Conservation (phyloP, 345 rosid species). For the Mangifera indica region DNA sequence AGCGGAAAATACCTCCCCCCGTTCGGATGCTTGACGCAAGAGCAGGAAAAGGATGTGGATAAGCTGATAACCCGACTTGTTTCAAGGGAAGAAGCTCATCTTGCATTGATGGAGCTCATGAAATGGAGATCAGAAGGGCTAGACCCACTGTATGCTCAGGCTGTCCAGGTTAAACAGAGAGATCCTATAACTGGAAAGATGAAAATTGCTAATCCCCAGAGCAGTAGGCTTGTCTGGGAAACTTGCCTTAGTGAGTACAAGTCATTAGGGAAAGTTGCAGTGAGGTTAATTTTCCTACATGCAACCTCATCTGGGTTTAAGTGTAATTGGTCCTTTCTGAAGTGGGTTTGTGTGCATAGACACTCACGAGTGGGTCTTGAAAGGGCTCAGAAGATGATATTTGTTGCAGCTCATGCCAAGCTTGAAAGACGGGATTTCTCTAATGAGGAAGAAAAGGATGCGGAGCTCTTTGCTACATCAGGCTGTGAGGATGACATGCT, state of each 20-base stretch:
- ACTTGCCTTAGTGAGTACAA: constrained; percentile 56
- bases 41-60: constrained; percentile 58
- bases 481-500: constrained; percentile 48
- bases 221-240: constrained; percentile 66
- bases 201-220: constrained; percentile 60
- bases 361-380: constrained; percentile 41
- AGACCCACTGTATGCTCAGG: constrained; percentile 59
- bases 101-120: constrained; percentile 60
- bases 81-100: constrained; percentile 53
- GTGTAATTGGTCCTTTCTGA: constrained; percentile 46
- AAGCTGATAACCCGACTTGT: constrained; percentile 50
- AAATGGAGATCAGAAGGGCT: constrained; percentile 67
- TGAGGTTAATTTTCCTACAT: constrained; percentile 55
- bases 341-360: constrained; percentile 39
- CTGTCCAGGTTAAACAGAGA: constrained; percentile 55
- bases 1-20: constrained; percentile 60
- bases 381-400: constrained; percentile 55
- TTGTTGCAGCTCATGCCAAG: constrained; percentile 59
- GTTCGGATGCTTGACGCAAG: constrained; percentile 51
- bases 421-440: constrained; percentile 46
- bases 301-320: constrained; percentile 53
- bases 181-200: constrained; percentile 55
- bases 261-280: constrained; percentile 51
- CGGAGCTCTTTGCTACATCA: constrained; percentile 35
- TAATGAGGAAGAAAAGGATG: constrained; percentile 52